phyloP scores from a whole-genome alignment of 441 rosid genomes.

The Omphalea diandra region DNA sequence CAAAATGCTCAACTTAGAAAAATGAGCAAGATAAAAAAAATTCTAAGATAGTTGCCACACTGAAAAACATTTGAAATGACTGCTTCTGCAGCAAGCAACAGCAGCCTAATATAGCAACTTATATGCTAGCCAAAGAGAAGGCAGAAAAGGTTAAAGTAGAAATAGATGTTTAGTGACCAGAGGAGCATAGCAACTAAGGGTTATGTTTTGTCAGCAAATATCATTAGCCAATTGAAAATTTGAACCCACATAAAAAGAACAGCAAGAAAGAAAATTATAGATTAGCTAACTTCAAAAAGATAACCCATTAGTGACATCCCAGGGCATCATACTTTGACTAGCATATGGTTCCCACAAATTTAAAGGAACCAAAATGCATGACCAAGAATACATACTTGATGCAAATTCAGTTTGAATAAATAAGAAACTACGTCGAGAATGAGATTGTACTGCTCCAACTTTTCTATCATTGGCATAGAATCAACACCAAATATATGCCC shows the following conservation, averaged over 20 bases:
- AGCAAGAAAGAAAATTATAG: neutral
- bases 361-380: constrained; percentile 23
- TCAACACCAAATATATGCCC: constrained; percentile 95
- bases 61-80: neutral
- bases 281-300: neutral
- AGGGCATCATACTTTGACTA: neutral
- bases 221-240: neutral
- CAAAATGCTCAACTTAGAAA: neutral
- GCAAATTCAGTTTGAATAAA: constrained; percentile 1
- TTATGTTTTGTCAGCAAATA: neutral
- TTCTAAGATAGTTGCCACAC: neutral
- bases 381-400: no score
- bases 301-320: constrained; percentile 6
- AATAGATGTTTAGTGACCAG: neutral
- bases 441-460: constrained; percentile 85
- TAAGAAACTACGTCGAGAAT: constrained; percentile 66
- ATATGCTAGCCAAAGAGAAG: neutral
- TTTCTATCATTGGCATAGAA: constrained; percentile 77
- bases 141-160: neutral
- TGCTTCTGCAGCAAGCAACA: neutral
- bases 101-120: neutral
- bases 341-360: neutral
- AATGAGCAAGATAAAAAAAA: neutral
- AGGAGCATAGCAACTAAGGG: constrained; percentile 1
- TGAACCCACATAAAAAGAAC: neutral